Evolutionary conservation across 176 grass and related monocot species (phyloP), one percentile per base, ranked within the genome.

Genomic region (Carex scoparia): DNA sequence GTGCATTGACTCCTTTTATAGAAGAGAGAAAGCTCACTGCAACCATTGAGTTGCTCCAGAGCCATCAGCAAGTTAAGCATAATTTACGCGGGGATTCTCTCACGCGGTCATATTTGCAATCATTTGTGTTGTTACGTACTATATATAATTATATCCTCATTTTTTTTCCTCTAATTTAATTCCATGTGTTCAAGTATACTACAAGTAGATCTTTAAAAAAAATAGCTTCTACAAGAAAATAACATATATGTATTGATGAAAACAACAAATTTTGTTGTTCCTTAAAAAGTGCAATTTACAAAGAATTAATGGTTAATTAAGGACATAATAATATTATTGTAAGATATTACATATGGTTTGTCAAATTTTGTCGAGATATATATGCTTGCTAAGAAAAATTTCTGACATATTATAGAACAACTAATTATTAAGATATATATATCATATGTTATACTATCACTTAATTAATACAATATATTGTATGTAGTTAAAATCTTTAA

Each of bases 1-100:
- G 5, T 77, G 49, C 73, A 56, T 56, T 57, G 49, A 27, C 73
- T 77, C 49, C 49, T 55, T 76, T 77, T 77, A 77, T 77, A 77
- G 73, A 48, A 56, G 27, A 55, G n/a, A 57, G 48, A 23, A 77
- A 15, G 49, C 48, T 2, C 27, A 56, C 73, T 56, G 4, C 27
- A 33, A 31, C 73, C 73, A 77, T 32, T 56, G 49, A 76, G 32
- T 74, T 11, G 40, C 33, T 49, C 65, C 3, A 49, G 69, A 74
- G 44, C 18, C 27, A 54, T 56, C 2, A 56, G 48, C 11, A 77
- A 56, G 27, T 55, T 32, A 30, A 56, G 73, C 46, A 77, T 76
- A 76, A 32, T 56, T 31, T 15, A 56, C 9, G 73, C 7, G 14
- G 3, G 3, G 49, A 11, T 56, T 56, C 19, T 77, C 49, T 56